A percentile compares a stretch with the other conserved stretches of the same genome.
Conservation (phyloP, 441 rosid species). For the Eutrema salsugineum region DNA sequence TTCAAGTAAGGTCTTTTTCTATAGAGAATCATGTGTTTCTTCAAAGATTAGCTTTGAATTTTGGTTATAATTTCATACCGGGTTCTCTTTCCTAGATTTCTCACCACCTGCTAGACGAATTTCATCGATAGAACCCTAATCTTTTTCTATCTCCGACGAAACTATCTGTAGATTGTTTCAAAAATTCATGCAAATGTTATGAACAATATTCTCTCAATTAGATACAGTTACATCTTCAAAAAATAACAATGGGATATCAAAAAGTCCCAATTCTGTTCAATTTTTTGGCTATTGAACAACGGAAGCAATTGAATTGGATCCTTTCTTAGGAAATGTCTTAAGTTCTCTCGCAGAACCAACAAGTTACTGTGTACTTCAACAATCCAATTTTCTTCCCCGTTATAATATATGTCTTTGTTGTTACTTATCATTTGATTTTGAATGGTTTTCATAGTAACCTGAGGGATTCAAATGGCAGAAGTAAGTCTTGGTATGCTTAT, state of each 20-base stretch:
- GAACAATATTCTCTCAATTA: neutral
- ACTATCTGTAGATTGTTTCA: neutral
- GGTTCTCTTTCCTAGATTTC: neutral
- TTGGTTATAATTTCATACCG: neutral
- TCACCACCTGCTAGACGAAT: constrained; percentile 20
- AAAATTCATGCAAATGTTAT: neutral
- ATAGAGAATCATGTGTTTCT: neutral
- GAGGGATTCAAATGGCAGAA: constrained; percentile 49
- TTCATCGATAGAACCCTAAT: neutral
- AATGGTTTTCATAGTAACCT: neutral
- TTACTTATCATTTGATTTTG: neutral
- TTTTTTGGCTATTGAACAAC: neutral
- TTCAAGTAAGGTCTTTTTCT: neutral
- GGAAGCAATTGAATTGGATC: neutral
- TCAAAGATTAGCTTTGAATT: neutral
- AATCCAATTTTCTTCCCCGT: neutral
- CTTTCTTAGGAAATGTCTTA: neutral
- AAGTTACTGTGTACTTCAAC: neutral
- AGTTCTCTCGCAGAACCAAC: neutral
- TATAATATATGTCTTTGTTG: neutral
- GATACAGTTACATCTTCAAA: neutral
- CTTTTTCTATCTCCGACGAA: neutral
- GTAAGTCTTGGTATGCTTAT: constrained; percentile 73
- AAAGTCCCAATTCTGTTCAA: neutral
- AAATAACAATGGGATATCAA: neutral